phyloP scores from a whole-genome alignment of 2,329 filamentous ascomycete genomes.

The Hymenoscyphus linearis region DNA sequence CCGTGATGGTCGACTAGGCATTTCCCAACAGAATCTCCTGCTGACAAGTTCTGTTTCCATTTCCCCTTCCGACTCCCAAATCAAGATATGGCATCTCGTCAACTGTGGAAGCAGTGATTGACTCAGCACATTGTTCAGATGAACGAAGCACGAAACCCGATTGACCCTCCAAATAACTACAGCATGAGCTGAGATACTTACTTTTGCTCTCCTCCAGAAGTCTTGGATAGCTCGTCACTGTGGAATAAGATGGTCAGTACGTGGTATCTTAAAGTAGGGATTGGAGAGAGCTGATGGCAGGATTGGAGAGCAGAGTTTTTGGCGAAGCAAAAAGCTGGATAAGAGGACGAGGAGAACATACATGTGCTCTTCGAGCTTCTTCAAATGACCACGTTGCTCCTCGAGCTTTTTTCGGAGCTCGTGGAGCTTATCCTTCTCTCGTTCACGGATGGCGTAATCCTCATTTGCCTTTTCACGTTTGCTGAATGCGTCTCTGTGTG shows the following conservation, averaged over 20 bases:
- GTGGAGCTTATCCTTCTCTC: constrained; percentile 85
- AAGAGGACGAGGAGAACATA: constrained; percentile 39
- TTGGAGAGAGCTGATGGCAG: background rate
- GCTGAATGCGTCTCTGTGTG: constrained; percentile 78
- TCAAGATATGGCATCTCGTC: background rate
- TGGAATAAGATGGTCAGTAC: constrained; percentile 8
- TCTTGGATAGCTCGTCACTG: constrained; percentile 73
- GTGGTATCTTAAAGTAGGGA: constrained; percentile 6
- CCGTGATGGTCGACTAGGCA: background rate
- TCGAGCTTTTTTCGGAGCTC: constrained; percentile 68
- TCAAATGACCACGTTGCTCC: constrained; percentile 76
- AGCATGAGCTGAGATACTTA: constrained; percentile 21
- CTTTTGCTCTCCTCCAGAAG: constrained; percentile 43
- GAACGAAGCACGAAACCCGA: background rate
- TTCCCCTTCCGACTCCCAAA: background rate
- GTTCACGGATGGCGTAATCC: constrained; percentile 76
- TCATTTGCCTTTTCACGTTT: constrained; percentile 85
- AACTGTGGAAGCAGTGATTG: constrained; percentile 6
- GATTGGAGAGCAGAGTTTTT: background rate
- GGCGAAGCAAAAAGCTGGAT: background rate
- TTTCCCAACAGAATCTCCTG: background rate
- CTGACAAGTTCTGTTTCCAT: background rate
- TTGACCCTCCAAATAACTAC: background rate
- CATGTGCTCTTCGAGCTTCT: constrained; percentile 85
- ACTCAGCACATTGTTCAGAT: constrained; percentile 10